Evolutionary conservation across 2,329 filamentous ascomycete species (phyloP), one percentile per base, ranked within the genome.

Genomic region (Botryotinia narcissicola): DNA sequence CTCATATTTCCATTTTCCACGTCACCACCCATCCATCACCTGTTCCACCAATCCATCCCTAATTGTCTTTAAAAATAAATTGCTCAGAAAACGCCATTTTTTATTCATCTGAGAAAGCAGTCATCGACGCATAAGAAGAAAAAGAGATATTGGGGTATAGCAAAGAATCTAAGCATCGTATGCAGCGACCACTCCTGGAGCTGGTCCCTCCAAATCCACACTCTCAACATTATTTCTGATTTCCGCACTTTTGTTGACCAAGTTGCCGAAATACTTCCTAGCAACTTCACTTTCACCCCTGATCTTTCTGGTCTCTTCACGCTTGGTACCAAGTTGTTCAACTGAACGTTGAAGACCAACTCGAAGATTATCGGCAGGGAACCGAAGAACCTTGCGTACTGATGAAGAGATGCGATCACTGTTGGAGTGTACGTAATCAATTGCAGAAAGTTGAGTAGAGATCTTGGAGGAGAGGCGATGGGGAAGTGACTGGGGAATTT

Each of bases 401-500:
- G 97, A 92, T 40, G 89, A 87, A 35, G 93, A 91, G 79, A 99
- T 97, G 71, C 96, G 93, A 29, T 88, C 86, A 62, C 94, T 90
- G 84, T 99, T 99, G 77, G 89, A 84, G 82, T 99, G 96, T 1
- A 96, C 93, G 81, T 98, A 99, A 84, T 99, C 96, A 80, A 97
- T 90, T 29, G 92, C 88, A 12, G 88, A 85, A 54, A 99, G 90
- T 79, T 94, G 93, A 46, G 89, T 85, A 3, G 94, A 91, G 74
- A 99, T 92, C 84, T 98, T 98, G 80, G 87, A 87, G 60, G 92
- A 92, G 9, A 99, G 89, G 18, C 94, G 94, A 71, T 91, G 92
- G 2, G 96, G 96, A 0, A 99, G 89, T 0, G 95, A 96, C 71
- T 92, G 89, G 32, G 96, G 96, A 76, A 99, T 97, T 76, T 95